Evolutionary conservation across 176 grass and related monocot species (phyloP).

Genomic region (Puya raimondii): DNA sequence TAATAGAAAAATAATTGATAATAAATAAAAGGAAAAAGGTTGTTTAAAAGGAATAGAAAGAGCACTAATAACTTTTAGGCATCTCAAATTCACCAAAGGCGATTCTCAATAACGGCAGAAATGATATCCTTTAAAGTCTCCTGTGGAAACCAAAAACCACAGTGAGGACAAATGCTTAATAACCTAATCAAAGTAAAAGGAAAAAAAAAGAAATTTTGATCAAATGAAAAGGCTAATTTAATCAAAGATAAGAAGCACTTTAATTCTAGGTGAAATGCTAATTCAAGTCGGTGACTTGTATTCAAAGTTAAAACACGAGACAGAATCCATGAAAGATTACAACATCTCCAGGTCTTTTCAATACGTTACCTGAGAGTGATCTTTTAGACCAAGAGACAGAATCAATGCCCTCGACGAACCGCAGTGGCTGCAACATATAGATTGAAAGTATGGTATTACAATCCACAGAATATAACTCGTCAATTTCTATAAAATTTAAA

Average conservation of each 20-base stretch:
- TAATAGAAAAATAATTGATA: no score
- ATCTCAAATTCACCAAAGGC: constrained; percentile 37
- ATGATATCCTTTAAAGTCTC: constrained; percentile 57
- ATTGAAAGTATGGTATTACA: background rate
- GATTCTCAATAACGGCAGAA: constrained; percentile 46
- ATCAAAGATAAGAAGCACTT: no score
- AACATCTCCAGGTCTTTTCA: constrained; percentile 6
- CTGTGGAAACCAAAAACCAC: constrained; percentile 20
- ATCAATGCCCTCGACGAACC: constrained; percentile 59
- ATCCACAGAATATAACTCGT: background rate
- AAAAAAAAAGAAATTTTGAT: background rate
- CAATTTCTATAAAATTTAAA: no score
- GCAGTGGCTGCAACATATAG: constrained; percentile 37
- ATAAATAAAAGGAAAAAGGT: no score
- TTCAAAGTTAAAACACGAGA: no score
- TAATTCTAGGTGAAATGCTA: no score
- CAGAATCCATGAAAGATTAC: background rate
- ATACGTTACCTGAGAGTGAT: constrained; percentile 63
- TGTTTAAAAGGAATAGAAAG: no score
- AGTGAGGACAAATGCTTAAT: background rate
- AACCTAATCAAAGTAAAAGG: background rate
- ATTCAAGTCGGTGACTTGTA: no score
- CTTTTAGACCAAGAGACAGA: constrained; percentile 84
- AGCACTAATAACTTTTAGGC: no score
- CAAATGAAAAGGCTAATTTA: background rate